Evolutionary conservation across 768 basidiomycete genomes (phyloP), one percentile per base, ranked within the genome.

Genomic region (Hygrophoropsis aurantiaca): DNA sequence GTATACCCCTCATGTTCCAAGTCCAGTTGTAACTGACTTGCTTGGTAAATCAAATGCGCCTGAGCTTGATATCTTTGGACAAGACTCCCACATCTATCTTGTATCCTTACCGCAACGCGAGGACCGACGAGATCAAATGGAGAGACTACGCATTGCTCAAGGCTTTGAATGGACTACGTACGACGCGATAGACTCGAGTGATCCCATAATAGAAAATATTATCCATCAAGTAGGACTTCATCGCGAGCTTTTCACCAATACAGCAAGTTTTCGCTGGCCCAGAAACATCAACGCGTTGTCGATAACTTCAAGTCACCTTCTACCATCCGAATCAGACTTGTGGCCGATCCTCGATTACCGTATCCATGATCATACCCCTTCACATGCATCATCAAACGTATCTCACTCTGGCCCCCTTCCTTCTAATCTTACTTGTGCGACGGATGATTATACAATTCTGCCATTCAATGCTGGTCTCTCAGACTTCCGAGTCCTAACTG

Each of bases 111-210:
- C 78, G 8, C 65, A 58, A 21, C 76, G 87, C 24, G 55, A 55
- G 15, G 84, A 85, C 50, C 70, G 87, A 20, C 76, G 78, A 11
- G 50, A 58, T 16, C 69, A 79, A 39, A 87, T 87, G 84, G 80
- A 84, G 42, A 53, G 50, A 15, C 56, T 89, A 19, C 73, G 79
- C 19, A 59, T 56, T 10, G 57, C 59, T 7, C 74, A 85, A 16
- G 67, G 60, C 18, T 58, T 85, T 10, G 56, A 66, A 9, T 87
- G 82, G 81, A 73, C 71, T 3, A 77, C 82, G 54, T 50, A 78
- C 16, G 70, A 80, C 37, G 85, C 82, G 7, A 57, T 71, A 3
- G 66, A 74, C 15, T 57, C 72, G 0, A 62, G 69, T 11, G 64
- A 75, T 24, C 52, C 66, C 3, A 44, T 72, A 7, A 66, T 85